phyloP scores from a whole-genome alignment of 768 basidiomycete species.

The Leccinum subgranulosum region DNA sequence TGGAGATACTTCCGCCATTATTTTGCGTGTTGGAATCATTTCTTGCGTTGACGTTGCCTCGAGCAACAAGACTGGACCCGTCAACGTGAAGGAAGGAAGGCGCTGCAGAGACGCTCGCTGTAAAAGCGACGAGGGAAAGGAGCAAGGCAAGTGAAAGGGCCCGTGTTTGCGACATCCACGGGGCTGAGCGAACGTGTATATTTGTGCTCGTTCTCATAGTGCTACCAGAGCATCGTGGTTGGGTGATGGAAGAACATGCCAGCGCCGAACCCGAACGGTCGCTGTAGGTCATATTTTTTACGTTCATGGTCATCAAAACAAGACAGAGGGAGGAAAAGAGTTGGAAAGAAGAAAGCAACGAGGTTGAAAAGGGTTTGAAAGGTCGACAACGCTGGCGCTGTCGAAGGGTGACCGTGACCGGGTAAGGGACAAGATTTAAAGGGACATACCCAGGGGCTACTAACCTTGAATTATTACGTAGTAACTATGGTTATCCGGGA shows the following conservation, averaged over 20 bases:
- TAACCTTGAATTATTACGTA: background rate
- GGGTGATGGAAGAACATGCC: background rate
- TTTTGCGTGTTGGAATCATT: background rate
- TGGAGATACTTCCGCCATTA: conserved; percentile 4
- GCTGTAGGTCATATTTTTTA: background rate
- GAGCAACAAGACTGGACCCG: background rate
- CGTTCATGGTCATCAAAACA: conserved; percentile 4
- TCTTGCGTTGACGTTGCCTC: background rate
- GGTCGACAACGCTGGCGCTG: conserved; percentile 3
- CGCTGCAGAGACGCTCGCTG: conserved; percentile 4
- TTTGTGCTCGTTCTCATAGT: background rate
- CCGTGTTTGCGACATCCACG: background rate
- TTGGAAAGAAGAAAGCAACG: background rate
- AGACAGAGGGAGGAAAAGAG: background rate
- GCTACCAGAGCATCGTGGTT: conserved; percentile 8
- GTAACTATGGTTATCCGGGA: background rate
- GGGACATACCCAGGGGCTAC: background rate
- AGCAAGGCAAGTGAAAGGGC: background rate
- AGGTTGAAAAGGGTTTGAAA: conserved; percentile 6
- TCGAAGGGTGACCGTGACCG: conserved; percentile 2
- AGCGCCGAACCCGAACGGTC: background rate
- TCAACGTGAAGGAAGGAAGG: conserved; percentile 1
- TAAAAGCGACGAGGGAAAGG: conserved; percentile 1
- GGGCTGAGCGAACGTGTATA: background rate
- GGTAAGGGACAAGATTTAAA: background rate